phyloP scores from a whole-genome alignment of 2,329 filamentous ascomycete genomes.

The Triangularia verruculosa region DNA sequence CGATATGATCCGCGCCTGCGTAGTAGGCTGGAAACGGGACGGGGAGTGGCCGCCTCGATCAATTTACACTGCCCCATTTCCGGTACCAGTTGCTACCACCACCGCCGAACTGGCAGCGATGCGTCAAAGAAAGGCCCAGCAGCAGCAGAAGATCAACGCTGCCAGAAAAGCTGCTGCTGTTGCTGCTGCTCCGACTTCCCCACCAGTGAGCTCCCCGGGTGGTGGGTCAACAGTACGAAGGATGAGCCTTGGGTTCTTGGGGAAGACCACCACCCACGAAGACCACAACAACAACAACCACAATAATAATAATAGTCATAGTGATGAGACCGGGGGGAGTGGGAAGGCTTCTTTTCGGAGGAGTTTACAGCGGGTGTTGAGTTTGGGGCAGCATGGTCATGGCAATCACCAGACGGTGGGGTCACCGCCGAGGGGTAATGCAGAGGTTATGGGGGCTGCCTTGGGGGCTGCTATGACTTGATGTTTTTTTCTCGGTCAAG shows the following conservation, averaged over 20 bases:
- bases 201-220: slow-evolving; percentile 13
- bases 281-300: slow-evolving; percentile 10
- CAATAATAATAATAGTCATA: slow-evolving; percentile 11
- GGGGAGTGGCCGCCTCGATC: slow-evolving; percentile 83
- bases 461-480: slow-evolving; percentile 5
- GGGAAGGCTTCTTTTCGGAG: slow-evolving; percentile 35
- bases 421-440: slow-evolving; percentile 13
- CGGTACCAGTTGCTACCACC: slow-evolving; percentile 35
- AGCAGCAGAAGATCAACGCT: slow-evolving; percentile 35
- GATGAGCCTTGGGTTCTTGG: slow-evolving; percentile 28
- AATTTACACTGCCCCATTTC: slow-evolving; percentile 10
- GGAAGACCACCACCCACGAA: neutral
- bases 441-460: slow-evolving; percentile 15
- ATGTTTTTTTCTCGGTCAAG: no score
- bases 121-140: slow-evolving; percentile 22
- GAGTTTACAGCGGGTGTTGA: slow-evolving; percentile 47
- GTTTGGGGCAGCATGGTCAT: slow-evolving; percentile 34
- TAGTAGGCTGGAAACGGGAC: slow-evolving; percentile 88
- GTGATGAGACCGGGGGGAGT: slow-evolving; percentile 18
- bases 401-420: neutral
- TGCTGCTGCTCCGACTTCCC: neutral
- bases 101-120: slow-evolving; percentile 40
- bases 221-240: slow-evolving; percentile 20
- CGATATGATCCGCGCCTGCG: slow-evolving; percentile 76
- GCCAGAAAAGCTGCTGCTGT: slow-evolving; percentile 13